Percentiles rank a stretch among this genome's conserved stretches.
Conservation (phyloP, 345 rosid species). For the Gossypium ekmanianum region DNA sequence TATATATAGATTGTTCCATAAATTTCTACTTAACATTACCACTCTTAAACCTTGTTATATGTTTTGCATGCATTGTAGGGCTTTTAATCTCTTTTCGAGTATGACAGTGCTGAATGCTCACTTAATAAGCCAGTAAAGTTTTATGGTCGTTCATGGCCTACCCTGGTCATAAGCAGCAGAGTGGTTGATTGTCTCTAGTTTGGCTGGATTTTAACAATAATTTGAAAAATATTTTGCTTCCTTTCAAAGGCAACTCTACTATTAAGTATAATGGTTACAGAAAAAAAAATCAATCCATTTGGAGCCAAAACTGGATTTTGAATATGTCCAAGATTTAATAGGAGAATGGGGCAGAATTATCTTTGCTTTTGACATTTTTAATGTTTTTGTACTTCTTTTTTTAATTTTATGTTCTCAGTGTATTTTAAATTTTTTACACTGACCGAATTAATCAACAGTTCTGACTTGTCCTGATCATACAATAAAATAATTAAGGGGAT, state of each 20-base stretch:
- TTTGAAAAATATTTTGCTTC: background rate
- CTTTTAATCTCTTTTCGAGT: background rate
- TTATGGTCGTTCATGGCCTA: background rate
- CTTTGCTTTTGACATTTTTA: background rate
- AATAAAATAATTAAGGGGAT: background rate
- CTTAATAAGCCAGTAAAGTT: background rate
- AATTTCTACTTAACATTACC: background rate
- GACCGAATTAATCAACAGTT: background rate
- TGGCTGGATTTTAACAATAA: background rate
- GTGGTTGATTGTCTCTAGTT: background rate
- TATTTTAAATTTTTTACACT: background rate
- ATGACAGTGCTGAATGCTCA: background rate
- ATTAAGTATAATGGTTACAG: background rate
- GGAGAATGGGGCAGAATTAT: background rate
- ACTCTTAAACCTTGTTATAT: background rate
- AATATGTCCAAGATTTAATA: background rate
- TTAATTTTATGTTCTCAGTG: background rate
- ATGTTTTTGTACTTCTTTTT: background rate
- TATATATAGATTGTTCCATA: background rate
- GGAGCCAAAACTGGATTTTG: background rate
- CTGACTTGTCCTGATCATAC: background rate
- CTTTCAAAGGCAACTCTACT: background rate
- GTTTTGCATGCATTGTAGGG: background rate
- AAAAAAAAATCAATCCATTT: background rate
- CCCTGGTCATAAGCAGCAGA: slow-evolving; percentile 1